Evolutionary conservation across 805 yeast genomes (phyloP).

Genomic region (Yarrowia divulgata): DNA sequence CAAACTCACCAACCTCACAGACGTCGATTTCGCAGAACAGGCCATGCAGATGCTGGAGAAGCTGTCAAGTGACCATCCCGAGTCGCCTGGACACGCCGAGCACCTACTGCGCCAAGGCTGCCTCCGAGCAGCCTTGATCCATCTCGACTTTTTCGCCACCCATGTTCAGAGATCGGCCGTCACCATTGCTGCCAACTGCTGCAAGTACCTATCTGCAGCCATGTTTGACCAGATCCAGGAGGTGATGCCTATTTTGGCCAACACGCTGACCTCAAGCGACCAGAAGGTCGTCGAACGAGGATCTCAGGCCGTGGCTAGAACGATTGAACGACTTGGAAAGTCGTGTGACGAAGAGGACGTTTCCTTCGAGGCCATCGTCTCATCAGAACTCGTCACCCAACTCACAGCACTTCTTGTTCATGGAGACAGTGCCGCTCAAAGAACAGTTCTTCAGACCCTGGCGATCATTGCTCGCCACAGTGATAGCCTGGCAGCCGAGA

Average conservation of each 20-base stretch:
- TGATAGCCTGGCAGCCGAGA: conserved; percentile 19
- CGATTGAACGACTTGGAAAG: conserved; percentile 57
- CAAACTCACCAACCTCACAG: conserved; percentile 75
- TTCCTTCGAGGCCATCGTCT: conserved; percentile 18
- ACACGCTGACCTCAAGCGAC: conserved; percentile 63
- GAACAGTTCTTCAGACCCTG: conserved; percentile 44
- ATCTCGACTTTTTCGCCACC: conserved; percentile 84
- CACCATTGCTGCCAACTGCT: conserved; percentile 50
- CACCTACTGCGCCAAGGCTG: conserved; percentile 62
- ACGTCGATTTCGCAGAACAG: conserved; percentile 92
- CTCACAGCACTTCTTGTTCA: conserved; percentile 23
- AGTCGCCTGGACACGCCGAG: conserved; percentile 45
- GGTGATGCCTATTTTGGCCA: conserved; percentile 65
- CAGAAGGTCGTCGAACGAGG: conserved; percentile 65
- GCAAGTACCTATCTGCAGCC: conserved; percentile 38
- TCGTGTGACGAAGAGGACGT: conserved; percentile 24
- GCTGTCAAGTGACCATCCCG: conserved; percentile 46
- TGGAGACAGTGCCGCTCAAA: conserved; percentile 15
- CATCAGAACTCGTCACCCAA: conserved; percentile 21
- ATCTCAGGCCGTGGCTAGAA: conserved; percentile 68
- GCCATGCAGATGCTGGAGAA: conserved; percentile 61
- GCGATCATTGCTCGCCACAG: conserved; percentile 21
- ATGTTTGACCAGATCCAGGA: conserved; percentile 55
- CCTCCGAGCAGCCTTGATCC: conserved; percentile 68
- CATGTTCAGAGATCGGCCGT: conserved; percentile 89